A percentile compares a stretch with the other conserved stretches of the same genome.
phyloP scores from a whole-genome alignment of 108 stramenopile species.

The Fragilaria crotonensis region DNA sequence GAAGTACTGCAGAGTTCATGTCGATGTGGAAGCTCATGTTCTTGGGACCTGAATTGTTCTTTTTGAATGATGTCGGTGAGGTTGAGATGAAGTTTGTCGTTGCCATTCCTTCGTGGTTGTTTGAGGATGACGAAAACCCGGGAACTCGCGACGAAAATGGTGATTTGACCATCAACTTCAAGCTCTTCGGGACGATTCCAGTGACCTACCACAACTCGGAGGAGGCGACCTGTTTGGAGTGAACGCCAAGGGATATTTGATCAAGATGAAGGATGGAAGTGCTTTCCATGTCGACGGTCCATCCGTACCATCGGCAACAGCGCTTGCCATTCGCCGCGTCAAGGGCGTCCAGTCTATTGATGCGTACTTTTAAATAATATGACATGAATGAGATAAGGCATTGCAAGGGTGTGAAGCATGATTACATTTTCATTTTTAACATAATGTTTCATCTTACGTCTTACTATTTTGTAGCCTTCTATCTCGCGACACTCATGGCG shows the following conservation, averaged over 20 bases:
- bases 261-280: constrained; percentile 70
- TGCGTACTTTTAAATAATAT: constrained; percentile 72
- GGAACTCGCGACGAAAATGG: constrained; percentile 70
- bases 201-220: constrained; percentile 92
- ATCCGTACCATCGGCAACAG: constrained; percentile 52
- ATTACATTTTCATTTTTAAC: no score
- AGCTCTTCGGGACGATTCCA: constrained; percentile 78
- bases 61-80: constrained; percentile 59
- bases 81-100: constrained; percentile 79
- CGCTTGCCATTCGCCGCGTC: constrained; percentile 67
- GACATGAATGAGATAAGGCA: no score
- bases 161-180: constrained; percentile 71
- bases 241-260: constrained; percentile 63
- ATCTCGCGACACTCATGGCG: no score
- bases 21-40: constrained; percentile 93
- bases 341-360: constrained; percentile 65
- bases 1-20: constrained; percentile 94
- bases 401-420: no score
- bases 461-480: no score
- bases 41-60: constrained; percentile 74
- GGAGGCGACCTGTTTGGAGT: constrained; percentile 65
- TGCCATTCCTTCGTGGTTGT: constrained; percentile 88
- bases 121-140: constrained; percentile 55
- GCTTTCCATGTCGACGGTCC: constrained; percentile 47
- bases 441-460: no score